A percentile compares a stretch with the other conserved stretches of the same genome.
These are phyloP conservation scores for Meripilus lineatus DNA, from an alignment of 1,284 basidiomycete species.

Conservation along the genomic window DNA sequence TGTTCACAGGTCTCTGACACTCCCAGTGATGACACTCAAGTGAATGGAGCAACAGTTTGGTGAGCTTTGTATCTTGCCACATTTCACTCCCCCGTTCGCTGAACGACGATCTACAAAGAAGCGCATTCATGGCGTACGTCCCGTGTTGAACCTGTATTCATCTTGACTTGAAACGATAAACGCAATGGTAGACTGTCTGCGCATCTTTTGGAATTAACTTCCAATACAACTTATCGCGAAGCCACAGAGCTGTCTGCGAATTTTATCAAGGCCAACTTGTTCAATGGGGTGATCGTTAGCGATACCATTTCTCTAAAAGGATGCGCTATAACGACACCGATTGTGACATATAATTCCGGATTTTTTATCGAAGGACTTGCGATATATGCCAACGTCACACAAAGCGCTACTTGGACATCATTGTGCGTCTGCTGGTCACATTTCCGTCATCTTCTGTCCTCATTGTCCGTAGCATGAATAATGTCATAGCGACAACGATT, in stretches of 20 bases:
- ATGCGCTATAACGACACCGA: neutral
- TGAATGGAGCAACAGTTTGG: neutral
- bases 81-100: neutral
- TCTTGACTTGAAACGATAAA: no score
- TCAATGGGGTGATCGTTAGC: slow-evolving; percentile 1
- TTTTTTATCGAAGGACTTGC: slow-evolving; percentile 6
- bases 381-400: slow-evolving; percentile 6
- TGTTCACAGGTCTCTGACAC: neutral
- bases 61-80: neutral
- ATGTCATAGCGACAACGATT: neutral
- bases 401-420: neutral
- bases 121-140: slow-evolving; percentile 1
- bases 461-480: slow-evolving; percentile 1
- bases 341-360: slow-evolving; percentile 1
- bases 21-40: neutral
- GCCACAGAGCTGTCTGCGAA: slow-evolving; percentile 6
- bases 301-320: neutral
- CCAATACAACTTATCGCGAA: neutral
- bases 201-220: slow-evolving; percentile 6
- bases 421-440: neutral
- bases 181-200: slow-evolving; percentile 4
- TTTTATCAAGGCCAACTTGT: slow-evolving; percentile 3
- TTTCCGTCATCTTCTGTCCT: neutral
- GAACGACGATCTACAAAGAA: neutral
- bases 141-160: no score